These are phyloP conservation scores for Cercis canadensis DNA, from an alignment of 306 rosid species.

Conservation along the genomic window DNA sequence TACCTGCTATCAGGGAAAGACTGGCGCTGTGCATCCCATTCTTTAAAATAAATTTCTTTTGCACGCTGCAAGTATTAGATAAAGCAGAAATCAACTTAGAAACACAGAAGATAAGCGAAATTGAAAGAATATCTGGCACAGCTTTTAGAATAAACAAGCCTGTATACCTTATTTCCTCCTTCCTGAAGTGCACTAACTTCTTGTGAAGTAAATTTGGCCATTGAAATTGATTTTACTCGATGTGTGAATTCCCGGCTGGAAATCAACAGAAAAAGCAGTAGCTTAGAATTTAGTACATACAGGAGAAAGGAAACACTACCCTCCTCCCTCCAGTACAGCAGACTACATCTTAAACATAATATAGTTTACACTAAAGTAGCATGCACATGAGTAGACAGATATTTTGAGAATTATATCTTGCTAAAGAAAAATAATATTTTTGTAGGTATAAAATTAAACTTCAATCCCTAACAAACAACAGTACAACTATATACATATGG, in stretches of 20 bases:
- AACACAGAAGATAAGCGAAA: slow-evolving; percentile 36
- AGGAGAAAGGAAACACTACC: slow-evolving; percentile 17
- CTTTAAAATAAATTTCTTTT: slow-evolving; percentile 84
- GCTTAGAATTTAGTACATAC: slow-evolving; percentile 29
- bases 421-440: slow-evolving; percentile 17
- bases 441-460: slow-evolving; percentile 20
- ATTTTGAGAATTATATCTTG: slow-evolving; percentile 8
- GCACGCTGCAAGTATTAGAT: slow-evolving; percentile 67
- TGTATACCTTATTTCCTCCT: slow-evolving; percentile 91
- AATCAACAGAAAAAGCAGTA: slow-evolving; percentile 37
- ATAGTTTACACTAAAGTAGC: slow-evolving; percentile 13
- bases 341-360: slow-evolving; percentile 28
- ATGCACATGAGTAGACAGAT: slow-evolving; percentile 11
- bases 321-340: slow-evolving; percentile 13
- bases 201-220: slow-evolving; percentile 96
- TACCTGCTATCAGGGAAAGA: slow-evolving; percentile 91
- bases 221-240: slow-evolving; percentile 90
- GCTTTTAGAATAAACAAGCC: slow-evolving; percentile 32
- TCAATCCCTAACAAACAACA: slow-evolving; percentile 30
- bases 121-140: slow-evolving; percentile 20
- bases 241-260: slow-evolving; percentile 96
- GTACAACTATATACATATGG: neutral
- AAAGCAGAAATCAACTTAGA: slow-evolving; percentile 35
- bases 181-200: slow-evolving; percentile 94
- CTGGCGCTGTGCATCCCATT: slow-evolving; percentile 82